phyloP scores from a whole-genome alignment of 1,284 basidiomycete species.

The Xerocomus amazonicus region DNA sequence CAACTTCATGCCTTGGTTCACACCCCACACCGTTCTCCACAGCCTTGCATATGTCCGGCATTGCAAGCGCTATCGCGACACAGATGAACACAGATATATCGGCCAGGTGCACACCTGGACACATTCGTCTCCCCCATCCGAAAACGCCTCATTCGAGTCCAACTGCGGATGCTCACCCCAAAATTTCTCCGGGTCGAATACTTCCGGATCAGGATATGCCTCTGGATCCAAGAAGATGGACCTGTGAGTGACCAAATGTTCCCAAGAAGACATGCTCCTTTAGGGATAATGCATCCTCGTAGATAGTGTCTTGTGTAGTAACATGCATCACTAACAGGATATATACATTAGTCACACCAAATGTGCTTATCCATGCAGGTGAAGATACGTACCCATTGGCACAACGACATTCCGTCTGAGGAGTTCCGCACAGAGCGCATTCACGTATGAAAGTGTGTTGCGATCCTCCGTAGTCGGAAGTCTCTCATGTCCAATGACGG shows the following conservation, averaged over 20 bases:
- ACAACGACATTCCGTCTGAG: slow-evolving; percentile 16
- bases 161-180: too few relatives aligned
- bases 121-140: too few relatives aligned
- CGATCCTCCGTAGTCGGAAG: too few relatives aligned
- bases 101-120: slow-evolving; percentile 11
- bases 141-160: too few relatives aligned
- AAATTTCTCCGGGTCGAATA: too few relatives aligned
- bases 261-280: slow-evolving; percentile 27
- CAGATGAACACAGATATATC: slow-evolving; percentile 14
- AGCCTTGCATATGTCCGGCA: slow-evolving; percentile 10
- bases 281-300: slow-evolving; percentile 38
- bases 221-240: too few relatives aligned
- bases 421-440: too few relatives aligned
- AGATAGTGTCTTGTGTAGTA: slow-evolving; percentile 34
- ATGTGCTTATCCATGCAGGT: neutral
- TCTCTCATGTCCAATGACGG: slow-evolving; percentile 10
- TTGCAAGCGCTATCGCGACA: too few relatives aligned
- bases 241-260: slow-evolving; percentile 21
- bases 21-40: slow-evolving; percentile 10
- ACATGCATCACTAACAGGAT: slow-evolving; percentile 36
- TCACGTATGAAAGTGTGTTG: too few relatives aligned
- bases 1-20: slow-evolving; percentile 5
- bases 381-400: slow-evolving; percentile 11
- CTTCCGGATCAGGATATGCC: too few relatives aligned
- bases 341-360: slow-evolving; percentile 11